phyloP scores from a whole-genome alignment of 208 protist species.

The Crithidia bombi region DNA sequence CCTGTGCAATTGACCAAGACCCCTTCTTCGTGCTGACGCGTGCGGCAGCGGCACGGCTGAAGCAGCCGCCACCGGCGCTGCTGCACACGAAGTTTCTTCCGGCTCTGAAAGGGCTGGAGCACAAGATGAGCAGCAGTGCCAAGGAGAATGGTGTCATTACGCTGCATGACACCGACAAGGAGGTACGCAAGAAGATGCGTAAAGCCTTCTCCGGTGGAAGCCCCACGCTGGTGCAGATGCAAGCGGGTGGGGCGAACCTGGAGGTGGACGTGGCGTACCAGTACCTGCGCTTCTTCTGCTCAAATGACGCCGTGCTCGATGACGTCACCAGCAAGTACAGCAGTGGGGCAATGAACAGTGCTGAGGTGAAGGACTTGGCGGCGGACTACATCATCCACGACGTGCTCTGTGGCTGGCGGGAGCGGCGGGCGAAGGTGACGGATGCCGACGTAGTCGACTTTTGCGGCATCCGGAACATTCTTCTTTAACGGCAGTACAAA shows the following conservation, averaged over 20 bases:
- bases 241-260: constrained; percentile 91
- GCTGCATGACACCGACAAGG: constrained; percentile 94
- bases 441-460: constrained; percentile 76
- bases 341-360: constrained; percentile 74
- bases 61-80: constrained; percentile 93
- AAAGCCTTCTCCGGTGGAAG: constrained; percentile 98
- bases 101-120: constrained; percentile 93
- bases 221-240: constrained; percentile 96
- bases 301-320: constrained; percentile 93
- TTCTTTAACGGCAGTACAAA: constrained; percentile 52
- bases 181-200: constrained; percentile 96
- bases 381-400: constrained; percentile 70
- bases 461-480: constrained; percentile 76
- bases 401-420: constrained; percentile 72
- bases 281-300: constrained; percentile 97
- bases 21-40: constrained; percentile 99
- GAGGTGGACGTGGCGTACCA: constrained; percentile 96
- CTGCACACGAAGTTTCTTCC: constrained; percentile 98
- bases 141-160: constrained; percentile 93
- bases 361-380: constrained; percentile 78
- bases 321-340: constrained; percentile 78
- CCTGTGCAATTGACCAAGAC: constrained; percentile 97
- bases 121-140: constrained; percentile 98
- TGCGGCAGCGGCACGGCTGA: constrained; percentile 94
- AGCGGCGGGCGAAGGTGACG: constrained; percentile 62